Evolutionary conservation across 306 rosid species (phyloP).

Genomic region (Canavalia ensiformis): DNA sequence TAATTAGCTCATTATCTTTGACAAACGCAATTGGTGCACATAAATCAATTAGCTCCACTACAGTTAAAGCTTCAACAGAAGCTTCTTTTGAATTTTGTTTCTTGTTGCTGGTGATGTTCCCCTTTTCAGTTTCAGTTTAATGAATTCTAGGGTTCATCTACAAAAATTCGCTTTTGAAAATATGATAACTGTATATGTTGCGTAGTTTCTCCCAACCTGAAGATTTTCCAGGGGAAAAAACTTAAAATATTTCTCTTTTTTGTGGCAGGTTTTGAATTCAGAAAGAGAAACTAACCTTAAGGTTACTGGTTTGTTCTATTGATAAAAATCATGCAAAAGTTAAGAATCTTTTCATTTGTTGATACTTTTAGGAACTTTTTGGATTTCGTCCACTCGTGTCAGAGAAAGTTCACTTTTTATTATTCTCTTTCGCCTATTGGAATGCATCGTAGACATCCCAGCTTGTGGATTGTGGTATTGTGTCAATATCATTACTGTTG

Average conservation of each 20-base stretch:
- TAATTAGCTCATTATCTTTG: no score
- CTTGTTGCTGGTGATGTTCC: no score
- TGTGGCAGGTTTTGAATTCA: neutral
- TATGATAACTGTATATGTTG: no score
- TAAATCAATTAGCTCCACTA: no score
- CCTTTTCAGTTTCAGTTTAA: no score
- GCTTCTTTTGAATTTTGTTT: no score
- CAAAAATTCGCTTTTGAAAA: no score
- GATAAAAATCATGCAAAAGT: constrained; percentile 36
- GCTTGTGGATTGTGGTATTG: neutral
- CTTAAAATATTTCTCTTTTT: neutral
- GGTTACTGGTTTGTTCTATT: neutral
- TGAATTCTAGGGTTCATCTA: no score
- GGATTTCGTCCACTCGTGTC: constrained; percentile 33
- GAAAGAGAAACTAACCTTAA: neutral
- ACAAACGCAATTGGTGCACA: no score
- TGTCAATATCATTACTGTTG: neutral
- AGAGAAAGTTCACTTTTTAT: constrained; percentile 25
- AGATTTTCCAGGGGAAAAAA: neutral
- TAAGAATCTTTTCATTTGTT: constrained; percentile 14
- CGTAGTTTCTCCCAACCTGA: neutral
- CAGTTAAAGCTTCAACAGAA: no score
- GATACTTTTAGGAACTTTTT: constrained; percentile 6
- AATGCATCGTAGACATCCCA: neutral
- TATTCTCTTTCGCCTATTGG: neutral